Evolutionary conservation across 2,329 filamentous ascomycete genomes (phyloP).

Genomic region (Rutstroemia sp.): DNA sequence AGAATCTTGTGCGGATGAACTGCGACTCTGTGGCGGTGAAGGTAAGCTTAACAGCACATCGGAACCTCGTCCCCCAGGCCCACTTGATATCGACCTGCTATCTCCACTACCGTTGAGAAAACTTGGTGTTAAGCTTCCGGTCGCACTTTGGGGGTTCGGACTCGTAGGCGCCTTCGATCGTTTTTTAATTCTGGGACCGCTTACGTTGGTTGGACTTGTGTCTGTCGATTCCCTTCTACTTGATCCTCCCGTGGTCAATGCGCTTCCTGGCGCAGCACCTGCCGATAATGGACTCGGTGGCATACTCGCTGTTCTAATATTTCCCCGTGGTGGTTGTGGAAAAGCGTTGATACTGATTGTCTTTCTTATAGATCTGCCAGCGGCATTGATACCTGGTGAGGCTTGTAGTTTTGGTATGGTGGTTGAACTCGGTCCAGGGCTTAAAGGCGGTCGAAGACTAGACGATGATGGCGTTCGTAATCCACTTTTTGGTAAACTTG

Average conservation of each 20-base stretch:
- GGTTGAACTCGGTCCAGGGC: constrained; percentile 43
- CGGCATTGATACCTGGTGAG: constrained; percentile 46
- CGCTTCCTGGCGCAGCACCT: constrained; percentile 29
- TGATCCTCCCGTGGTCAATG: constrained; percentile 17
- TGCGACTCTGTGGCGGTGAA: constrained; percentile 81
- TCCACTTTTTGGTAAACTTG: constrained; percentile 44
- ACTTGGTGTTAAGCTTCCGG: constrained; percentile 51
- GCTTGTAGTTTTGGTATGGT: constrained; percentile 50
- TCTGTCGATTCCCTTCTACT: constrained; percentile 21
- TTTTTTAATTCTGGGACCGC: constrained; percentile 20
- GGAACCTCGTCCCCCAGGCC: constrained; percentile 55
- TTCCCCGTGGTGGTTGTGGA: constrained; percentile 74
- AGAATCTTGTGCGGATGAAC: constrained; percentile 85
- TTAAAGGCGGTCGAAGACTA: constrained; percentile 42
- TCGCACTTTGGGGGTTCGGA: constrained; percentile 29
- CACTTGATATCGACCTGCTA: constrained; percentile 61
- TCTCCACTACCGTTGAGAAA: constrained; percentile 74
- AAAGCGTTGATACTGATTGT: constrained; percentile 92
- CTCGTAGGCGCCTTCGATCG: constrained; percentile 27
- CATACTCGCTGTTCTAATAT: constrained; percentile 49
- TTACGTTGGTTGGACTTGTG: constrained; percentile 15
- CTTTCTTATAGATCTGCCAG: constrained; percentile 69
- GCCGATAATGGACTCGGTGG: constrained; percentile 54
- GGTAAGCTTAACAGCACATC: constrained; percentile 70
- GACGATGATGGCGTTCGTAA: constrained; percentile 53